Conservation (phyloP, 192 early-diverging fungal species). For the Backusella tarrabulga region DNA sequence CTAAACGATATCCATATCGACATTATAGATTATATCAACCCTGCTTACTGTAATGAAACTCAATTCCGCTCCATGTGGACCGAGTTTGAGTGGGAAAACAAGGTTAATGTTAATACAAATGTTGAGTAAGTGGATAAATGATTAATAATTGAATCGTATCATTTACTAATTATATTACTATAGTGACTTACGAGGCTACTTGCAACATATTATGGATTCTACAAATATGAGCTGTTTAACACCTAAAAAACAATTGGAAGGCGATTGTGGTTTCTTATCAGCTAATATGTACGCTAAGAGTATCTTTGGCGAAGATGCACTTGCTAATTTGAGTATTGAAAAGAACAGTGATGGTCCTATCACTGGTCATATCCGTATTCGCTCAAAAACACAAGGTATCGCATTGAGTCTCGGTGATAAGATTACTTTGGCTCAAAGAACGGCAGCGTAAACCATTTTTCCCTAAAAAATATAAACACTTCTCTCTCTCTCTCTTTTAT, state of each 20-base stretch:
- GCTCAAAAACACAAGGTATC: conserved; percentile 98
- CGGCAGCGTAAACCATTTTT: background rate
- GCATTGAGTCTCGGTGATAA: conserved; percentile 80
- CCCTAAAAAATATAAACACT: background rate
- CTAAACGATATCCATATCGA: conserved; percentile 98
- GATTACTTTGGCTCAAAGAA: conserved; percentile 20
- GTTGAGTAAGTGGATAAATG: conserved; percentile 58
- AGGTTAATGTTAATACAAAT: conserved; percentile 95
- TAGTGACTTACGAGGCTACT: conserved; percentile 83
- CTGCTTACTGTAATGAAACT: conserved; percentile 84
- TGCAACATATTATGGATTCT: conserved; percentile 90
- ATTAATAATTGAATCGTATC: background rate
- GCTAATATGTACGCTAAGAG: conserved; percentile 96
- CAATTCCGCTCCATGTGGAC: conserved; percentile 98
- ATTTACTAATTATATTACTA: background rate
- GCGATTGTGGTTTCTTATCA: conserved; percentile 96
- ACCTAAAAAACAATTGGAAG: conserved; percentile 85
- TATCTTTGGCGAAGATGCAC: conserved; percentile 98
- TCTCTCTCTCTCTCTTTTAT: background rate
- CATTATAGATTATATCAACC: conserved; percentile 99
- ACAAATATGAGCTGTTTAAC: conserved; percentile 99
- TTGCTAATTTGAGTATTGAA: conserved; percentile 97
- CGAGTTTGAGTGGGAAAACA: conserved; percentile 99
- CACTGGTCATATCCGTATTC: conserved; percentile 94
- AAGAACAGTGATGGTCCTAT: conserved; percentile 71